Evolutionary conservation across 2,329 filamentous ascomycete species (phyloP), one percentile per base, ranked within the genome.

Genomic region (Curvularia hawaiiensis): DNA sequence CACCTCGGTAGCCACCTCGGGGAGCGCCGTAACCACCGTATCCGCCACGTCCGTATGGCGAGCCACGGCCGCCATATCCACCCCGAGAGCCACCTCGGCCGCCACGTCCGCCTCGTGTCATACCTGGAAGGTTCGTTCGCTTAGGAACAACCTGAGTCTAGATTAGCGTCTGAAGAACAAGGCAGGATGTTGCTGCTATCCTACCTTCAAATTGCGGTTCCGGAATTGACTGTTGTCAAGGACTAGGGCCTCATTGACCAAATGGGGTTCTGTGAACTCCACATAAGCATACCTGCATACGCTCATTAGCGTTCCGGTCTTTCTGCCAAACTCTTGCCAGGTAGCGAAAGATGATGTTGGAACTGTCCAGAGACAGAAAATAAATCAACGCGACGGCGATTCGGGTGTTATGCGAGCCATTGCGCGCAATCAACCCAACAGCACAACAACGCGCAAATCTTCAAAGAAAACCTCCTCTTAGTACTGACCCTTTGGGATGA

Each of bases 221-320:
- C 95, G 92, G 80, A 99, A 97, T 56, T 96, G 84, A 77, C 92
- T 97, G 80, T 99, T 95, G 77, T 99, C 98, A 56, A 99, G 83
- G 40, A 98, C 92, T 60, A 99, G 85, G 26, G 95, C 95, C 77
- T 96, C 91, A 47, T 91, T 92, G 62, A 99, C 94, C 60, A 97
- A 84, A 78, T 87, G 93, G 48, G 95, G 92, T 80, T 98, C 95
- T 59, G 91, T 90, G 75, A 99, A 99, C 79, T 99, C 95, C 71
- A 99, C 95, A 79, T 99, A 99, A 73, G 95, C 95, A 80, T 99
- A 99, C 65, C 93, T 97, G 79, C 77, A 78, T 75, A 76, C 75
- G 75, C 76, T 67, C 71, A 77, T 78, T 79, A 78, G 77, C 76
- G 79, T 78, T 78, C 79, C 80, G 76, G 82, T 84, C 81, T 84